These are phyloP conservation scores for Botrytis cinerea DNA, from an alignment of 2,329 filamentous ascomycete genomes.

Conservation along the genomic window DNA sequence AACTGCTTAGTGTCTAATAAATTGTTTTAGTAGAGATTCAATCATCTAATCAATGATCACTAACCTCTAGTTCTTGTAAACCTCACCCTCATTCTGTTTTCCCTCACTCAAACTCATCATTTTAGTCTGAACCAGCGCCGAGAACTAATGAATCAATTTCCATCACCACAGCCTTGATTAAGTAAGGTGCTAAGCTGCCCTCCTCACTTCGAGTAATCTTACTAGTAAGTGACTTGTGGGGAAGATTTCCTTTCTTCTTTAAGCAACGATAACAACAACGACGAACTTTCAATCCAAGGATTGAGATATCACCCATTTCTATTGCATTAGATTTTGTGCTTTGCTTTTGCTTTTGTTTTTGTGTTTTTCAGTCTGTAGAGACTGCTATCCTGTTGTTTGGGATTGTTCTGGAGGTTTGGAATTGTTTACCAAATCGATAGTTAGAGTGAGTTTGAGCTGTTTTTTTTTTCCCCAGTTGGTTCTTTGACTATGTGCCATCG, in stretches of 20 bases:
- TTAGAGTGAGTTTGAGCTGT: neutral
- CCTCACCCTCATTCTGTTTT: fast-evolving
- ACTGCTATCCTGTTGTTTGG: neutral
- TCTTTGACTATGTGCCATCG: fast-evolving
- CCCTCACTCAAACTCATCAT: neutral
- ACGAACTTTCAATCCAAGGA: neutral
- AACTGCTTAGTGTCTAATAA: fast-evolving
- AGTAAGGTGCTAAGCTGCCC: neutral
- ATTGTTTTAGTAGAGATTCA: fast-evolving
- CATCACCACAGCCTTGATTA: neutral
- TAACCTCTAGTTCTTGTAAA: neutral
- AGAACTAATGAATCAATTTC: neutral
- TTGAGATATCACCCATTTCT: neutral
- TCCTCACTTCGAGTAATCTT: neutral
- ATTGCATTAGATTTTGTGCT: neutral
- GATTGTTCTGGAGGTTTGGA: neutral
- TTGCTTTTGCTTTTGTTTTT: no score
- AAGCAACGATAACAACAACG: neutral
- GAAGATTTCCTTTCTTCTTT: no score
- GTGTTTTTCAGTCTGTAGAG: neutral
- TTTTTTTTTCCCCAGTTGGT: no score
- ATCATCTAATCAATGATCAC: neutral
- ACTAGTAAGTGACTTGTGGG: neutral
- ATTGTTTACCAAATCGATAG: no score
- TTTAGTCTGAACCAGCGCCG: neutral